phyloP scores from a whole-genome alignment of 345 rosid genomes.

The Anastatica hierochuntica region DNA sequence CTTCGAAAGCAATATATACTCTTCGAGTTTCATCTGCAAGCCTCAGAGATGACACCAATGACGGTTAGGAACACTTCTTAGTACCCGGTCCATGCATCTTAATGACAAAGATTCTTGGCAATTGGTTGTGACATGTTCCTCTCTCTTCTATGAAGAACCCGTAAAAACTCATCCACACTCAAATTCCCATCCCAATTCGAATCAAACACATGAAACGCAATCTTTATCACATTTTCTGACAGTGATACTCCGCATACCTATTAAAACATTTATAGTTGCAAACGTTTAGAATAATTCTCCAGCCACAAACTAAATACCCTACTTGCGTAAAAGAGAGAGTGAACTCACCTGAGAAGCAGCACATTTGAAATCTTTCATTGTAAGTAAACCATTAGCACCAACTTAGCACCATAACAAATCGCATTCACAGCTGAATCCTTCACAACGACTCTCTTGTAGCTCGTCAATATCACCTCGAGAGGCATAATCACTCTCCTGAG shows the following conservation, averaged over 20 bases:
- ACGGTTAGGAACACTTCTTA: slow-evolving; percentile 16
- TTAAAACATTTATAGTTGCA: not conserved
- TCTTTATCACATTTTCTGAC: slow-evolving; percentile 53
- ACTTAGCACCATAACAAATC: too few species aligned
- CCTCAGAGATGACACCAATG: not conserved
- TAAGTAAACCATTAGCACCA: slow-evolving; percentile 66
- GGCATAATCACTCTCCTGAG: too few species aligned
- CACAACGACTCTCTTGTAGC: too few species aligned
- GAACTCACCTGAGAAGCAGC: slow-evolving; percentile 67
- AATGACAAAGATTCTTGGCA: slow-evolving; percentile 37
- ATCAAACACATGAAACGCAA: slow-evolving; percentile 77
- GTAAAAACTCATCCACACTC: slow-evolving; percentile 60
- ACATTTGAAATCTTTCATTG: slow-evolving; percentile 69
- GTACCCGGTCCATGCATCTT: slow-evolving; percentile 39
- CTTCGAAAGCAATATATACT: too few species aligned
- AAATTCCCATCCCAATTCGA: slow-evolving; percentile 55
- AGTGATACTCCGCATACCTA: slow-evolving; percentile 70
- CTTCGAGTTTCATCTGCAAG: slow-evolving; percentile 17
- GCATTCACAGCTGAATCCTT: too few species aligned
- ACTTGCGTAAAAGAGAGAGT: not conserved
- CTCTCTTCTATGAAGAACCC: slow-evolving; percentile 53
- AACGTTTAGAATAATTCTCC: not conserved
- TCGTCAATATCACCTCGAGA: too few species aligned
- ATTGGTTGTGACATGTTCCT: slow-evolving; percentile 61
- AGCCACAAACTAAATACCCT: not conserved